Conservation (phyloP, 2,329 filamentous ascomycete species). For the Furcasterigmium sp. region DNA sequence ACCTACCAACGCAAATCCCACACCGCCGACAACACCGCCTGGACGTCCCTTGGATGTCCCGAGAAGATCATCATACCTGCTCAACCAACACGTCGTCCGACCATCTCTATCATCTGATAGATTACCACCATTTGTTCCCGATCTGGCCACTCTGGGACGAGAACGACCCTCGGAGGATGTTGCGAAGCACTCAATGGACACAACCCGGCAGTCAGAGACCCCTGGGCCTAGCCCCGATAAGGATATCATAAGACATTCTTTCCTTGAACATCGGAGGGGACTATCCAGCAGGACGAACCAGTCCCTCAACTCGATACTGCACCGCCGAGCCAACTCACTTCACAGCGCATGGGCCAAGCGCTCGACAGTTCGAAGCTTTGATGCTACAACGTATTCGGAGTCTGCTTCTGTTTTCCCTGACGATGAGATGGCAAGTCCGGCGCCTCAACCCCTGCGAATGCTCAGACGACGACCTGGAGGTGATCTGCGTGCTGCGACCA, state of each 20-base stretch:
- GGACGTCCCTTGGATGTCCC: conserved; percentile 38
- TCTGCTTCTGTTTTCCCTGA: neutral
- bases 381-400: conserved; percentile 52
- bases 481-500: conserved; percentile 63
- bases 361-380: conserved; percentile 53
- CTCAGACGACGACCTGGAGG: conserved; percentile 71
- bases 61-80: conserved; percentile 49
- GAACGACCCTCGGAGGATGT: conserved; percentile 26
- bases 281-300: conserved; percentile 42
- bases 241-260: conserved; percentile 1
- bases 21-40: conserved; percentile 58
- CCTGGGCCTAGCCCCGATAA: conserved; percentile 14
- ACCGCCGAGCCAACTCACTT: conserved; percentile 54
- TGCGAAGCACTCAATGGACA: conserved; percentile 23
- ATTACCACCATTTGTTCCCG: conserved; percentile 42
- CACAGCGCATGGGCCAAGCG: conserved; percentile 48
- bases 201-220: conserved; percentile 22
- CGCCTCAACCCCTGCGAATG: conserved; percentile 51
- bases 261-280: conserved; percentile 33
- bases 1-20: conserved; percentile 44
- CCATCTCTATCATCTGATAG: conserved; percentile 30
- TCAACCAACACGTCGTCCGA: conserved; percentile 39
- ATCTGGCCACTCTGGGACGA: conserved; percentile 33
- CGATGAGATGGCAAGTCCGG: conserved; percentile 27
- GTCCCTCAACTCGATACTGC: conserved; percentile 45